Base-by-base conservation (phyloP, 345 rosid genomes). In the Moringa oleifera region DNA sequence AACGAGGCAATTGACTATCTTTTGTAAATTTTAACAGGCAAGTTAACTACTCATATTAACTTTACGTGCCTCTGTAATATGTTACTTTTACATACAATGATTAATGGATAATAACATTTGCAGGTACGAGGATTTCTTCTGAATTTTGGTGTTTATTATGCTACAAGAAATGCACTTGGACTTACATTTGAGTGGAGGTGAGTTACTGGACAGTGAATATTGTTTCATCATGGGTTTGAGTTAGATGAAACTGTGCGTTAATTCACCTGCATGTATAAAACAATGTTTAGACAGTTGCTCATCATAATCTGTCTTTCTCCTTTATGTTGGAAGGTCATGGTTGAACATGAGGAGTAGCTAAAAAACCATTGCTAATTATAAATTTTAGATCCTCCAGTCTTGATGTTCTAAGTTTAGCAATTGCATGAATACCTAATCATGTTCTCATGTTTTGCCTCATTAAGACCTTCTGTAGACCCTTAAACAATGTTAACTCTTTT, bases 51-150 rank as follows among this genome's bases (percentile, higher is more conserved):
- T n/a, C n/a, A n/a, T n/a, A n/a, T n/a, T n/a, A n/a, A n/a, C n/a
- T 41, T 11, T 41, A 41, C 12, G 17, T 41, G 47, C 47, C 47
- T 41, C 47, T 16, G 1, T 41, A 41, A 7, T 16, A 41, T 41
- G 16, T 41, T 4, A 41, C 13, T 41, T 7, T 41, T 41, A 41
- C 12, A 41, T 1, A 41, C 47, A 41, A 41, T 51, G 23, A 51
- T 51, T 2, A 51, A 20, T 5, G n/a, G 54, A 20, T 10, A 20
- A 20, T 50, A 56, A 41, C 51, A 57, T 23, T 56, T 77, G 64
- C 82, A 90, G 98, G 98, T 93, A 47, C 77, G 96, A 20, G 98
- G 98, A 31, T 90, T 93, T 71, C 96, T 93, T 82, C 94, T 93
- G 61, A 93, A 90, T 72, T 90, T 90, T 72, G 96, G 96, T 63